Evolutionary conservation across 306 rosid genomes (phyloP).

Genomic region (Medicago truncatula): MtrunA17r5.0-ANR NC_053046.1:882001-882500

Average conservation of each 20-base stretch:
- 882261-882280: not conserved
- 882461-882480: too few relatives aligned
- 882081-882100: too few relatives aligned
- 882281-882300: not conserved
- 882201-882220: too few relatives aligned
- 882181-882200: too few relatives aligned
- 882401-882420: not conserved
- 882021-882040: too few relatives aligned
- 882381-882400: conserved; percentile 58
- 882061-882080: too few relatives aligned
- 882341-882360: conserved; percentile 64
- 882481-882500: not conserved
- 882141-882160: too few relatives aligned
- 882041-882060: too few relatives aligned
- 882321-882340: conserved; percentile 59
- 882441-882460: not conserved
- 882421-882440: not conserved
- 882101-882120: too few relatives aligned
- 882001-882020: not conserved
- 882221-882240: not conserved
- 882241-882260: not conserved
- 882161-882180: too few relatives aligned
- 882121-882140: too few relatives aligned
- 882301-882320: not conserved
- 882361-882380: conserved; percentile 59